Base-by-base conservation (phyloP, 2,329 filamentous ascomycete genomes). In the Aspergillus clavatus region DNA sequence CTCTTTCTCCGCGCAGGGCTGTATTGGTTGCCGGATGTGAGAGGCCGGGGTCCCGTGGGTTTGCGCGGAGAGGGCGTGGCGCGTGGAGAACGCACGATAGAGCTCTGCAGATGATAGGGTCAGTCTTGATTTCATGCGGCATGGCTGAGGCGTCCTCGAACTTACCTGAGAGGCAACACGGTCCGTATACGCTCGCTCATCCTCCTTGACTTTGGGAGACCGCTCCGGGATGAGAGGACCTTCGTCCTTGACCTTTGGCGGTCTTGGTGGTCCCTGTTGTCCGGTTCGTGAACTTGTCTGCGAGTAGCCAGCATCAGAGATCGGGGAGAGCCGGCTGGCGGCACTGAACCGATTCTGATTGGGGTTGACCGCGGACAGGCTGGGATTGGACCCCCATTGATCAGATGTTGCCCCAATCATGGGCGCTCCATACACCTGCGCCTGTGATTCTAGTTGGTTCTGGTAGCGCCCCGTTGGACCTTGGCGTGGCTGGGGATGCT, bases 401-500 rank as follows among this genome's bases (percentile, higher is more conserved):
- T 74, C 73, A 2, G 72, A 73, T 18, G 48, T 42, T 5, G 49
- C 46, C 4, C 42, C 45, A 4, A 42, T n/a, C 14, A 38, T 27
- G 12, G 48, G 46, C 29, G 35, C 40, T 7, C 50, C 67, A 53
- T 76, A 83, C 35, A 72, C 69, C 41, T 80, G 75, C 11, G 81
- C 81, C 58, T 83, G 75, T 2, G 73, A 75, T 62, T 84, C 81
- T 7, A 84, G 70, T 16, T 79, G 75, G 42, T 74, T 76, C 57
- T 83, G 80, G 56, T 82, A 81, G 28, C 80, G 78, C 29, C 75
- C 75, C 2, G 80, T 82, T 2, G 79, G 77, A 2, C 81, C 81
- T 49, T 77, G 77, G 27, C 80, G 74, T 11, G 81, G 81, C 59
- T 84, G 81, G 10, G 81, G 81, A 57, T 84, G 81, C 54, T 83